Evolutionary conservation across 805 yeast genomes (phyloP), one percentile per base, ranked within the genome.

Genomic region (Candida namnaoensis): DNA sequence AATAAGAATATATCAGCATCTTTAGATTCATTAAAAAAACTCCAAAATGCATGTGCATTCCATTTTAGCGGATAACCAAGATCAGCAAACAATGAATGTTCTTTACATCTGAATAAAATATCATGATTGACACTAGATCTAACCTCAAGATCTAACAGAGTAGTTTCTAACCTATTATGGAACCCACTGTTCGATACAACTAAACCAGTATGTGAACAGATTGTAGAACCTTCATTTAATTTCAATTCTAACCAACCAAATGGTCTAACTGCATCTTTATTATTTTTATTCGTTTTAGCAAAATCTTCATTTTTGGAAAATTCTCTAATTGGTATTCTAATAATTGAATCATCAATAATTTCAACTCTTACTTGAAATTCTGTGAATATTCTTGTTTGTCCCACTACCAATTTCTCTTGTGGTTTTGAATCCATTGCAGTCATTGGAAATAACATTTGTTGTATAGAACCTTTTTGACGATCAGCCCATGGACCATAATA

Each of bases 401-500:
- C 91, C 0, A 79, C 66, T 1, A 43, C 39, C 4, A 74, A 59
- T 3, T 60, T 59, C 5, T 65, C 63, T 5, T 57, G 56, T 0
- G 78, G 72, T 10, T 52, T 50, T 3, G 78, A 61, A 51, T 88
- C 86, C 38, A 80, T 61, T 25, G 82, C 75, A 5, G 78, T 56
- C 0, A 72, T 57, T 0, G 99, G 99, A 42, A 82, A 76, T 24
- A 93, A 63, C 61, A 80, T 63, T 13, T 67, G 61, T 43, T 82
- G 88, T 9, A 90, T 52, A 2, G 79, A 73, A 2, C 68, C 69
- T 14, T 95, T 59, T 58, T 93, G 95, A 33, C 91, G 76, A 44
- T 93, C 95, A 0, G 96, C 85, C 96, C 97, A 91, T 0, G 99
- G 95, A 0, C 99, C 99, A 55, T 87, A 90, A 49, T 82, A 82